These are phyloP conservation scores for Amanita rubescens DNA, from an alignment of 768 basidiomycete genomes.

Conservation along the genomic window DNA sequence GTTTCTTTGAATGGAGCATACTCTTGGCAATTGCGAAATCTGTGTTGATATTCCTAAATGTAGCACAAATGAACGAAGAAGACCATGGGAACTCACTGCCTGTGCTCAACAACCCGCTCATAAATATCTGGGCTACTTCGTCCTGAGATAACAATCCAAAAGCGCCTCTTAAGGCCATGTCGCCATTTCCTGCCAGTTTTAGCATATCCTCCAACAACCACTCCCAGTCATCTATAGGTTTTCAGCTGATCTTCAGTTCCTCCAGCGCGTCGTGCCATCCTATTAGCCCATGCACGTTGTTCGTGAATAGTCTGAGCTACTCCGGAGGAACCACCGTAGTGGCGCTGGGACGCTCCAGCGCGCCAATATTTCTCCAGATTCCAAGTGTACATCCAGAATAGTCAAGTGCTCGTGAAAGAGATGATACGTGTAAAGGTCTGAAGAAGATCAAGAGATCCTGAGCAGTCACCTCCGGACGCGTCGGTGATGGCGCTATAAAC, in stretches of 20 bases:
- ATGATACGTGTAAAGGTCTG: conserved; percentile 62
- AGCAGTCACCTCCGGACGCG: conserved; percentile 47
- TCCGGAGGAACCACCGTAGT: conserved; percentile 86
- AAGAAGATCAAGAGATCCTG: conserved; percentile 78
- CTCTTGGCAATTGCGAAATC: conserved; percentile 63
- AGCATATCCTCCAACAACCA: conserved; percentile 88
- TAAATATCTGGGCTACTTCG: conserved; percentile 77
- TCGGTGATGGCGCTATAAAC: conserved; percentile 71
- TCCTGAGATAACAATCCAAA: conserved; percentile 67
- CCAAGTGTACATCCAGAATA: conserved; percentile 90
- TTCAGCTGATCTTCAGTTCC: conserved; percentile 44
- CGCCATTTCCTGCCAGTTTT: conserved; percentile 61
- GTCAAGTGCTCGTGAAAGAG: conserved; percentile 80
- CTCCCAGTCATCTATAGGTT: conserved; percentile 74
- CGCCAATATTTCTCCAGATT: conserved; percentile 86
- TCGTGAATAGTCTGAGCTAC: conserved; percentile 52
- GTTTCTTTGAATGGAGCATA: conserved; percentile 42
- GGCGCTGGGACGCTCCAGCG: conserved; percentile 83
- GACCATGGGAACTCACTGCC: conserved; percentile 61
- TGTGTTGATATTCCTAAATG: conserved; percentile 19
- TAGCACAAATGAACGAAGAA: conserved; percentile 7
- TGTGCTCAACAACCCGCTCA: conserved; percentile 77
- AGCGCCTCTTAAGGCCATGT: conserved; percentile 61
- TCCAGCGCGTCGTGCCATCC: conserved; percentile 71
- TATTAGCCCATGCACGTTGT: conserved; percentile 80